Percentiles rank a stretch among this genome's conserved stretches.
Conservation (phyloP, 176 grass and related monocot genomes). For the Oryza punctata region DNA sequence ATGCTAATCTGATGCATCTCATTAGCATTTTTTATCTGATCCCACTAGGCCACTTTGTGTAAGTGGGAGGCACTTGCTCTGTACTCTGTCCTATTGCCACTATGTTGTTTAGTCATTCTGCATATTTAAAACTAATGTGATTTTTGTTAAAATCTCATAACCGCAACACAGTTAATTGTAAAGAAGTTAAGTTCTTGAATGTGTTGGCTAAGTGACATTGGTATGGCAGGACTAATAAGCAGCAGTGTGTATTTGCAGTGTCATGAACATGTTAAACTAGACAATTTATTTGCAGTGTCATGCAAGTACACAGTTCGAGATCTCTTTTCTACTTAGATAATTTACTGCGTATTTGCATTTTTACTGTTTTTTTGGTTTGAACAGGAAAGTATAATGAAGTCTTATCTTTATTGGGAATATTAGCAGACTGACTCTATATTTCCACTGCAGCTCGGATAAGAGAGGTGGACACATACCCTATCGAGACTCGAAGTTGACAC, state of each 20-base stretch:
- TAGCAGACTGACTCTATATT: conserved; percentile 32
- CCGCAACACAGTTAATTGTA: neutral
- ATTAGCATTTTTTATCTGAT: too few relatives aligned
- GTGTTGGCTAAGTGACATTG: conserved; percentile 31
- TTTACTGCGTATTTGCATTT: neutral
- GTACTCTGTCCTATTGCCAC: neutral
- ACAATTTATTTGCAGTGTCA: too few relatives aligned
- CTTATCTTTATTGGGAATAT: conserved; percentile 15
- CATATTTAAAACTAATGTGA: neutral
- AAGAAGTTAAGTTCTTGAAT: conserved; percentile 1
- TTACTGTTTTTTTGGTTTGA: conserved; percentile 6
- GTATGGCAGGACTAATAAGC: conserved; percentile 19
- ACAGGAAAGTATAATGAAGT: neutral
- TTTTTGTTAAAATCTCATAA: neutral
- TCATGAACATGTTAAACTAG: conserved; percentile 19
- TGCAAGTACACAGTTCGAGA: too few relatives aligned
- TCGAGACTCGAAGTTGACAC: conserved; percentile 89
- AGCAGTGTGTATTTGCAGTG: neutral
- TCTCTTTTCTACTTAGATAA: too few relatives aligned
- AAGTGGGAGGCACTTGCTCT: neutral
- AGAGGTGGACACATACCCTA: conserved; percentile 90
- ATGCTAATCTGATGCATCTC: too few relatives aligned
- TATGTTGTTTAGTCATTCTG: neutral
- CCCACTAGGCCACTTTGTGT: neutral
- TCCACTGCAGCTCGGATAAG: conserved; percentile 66